These are phyloP conservation scores for Camillea tinctor DNA, from an alignment of 2,329 filamentous ascomycete genomes.

Conservation along the genomic window DNA sequence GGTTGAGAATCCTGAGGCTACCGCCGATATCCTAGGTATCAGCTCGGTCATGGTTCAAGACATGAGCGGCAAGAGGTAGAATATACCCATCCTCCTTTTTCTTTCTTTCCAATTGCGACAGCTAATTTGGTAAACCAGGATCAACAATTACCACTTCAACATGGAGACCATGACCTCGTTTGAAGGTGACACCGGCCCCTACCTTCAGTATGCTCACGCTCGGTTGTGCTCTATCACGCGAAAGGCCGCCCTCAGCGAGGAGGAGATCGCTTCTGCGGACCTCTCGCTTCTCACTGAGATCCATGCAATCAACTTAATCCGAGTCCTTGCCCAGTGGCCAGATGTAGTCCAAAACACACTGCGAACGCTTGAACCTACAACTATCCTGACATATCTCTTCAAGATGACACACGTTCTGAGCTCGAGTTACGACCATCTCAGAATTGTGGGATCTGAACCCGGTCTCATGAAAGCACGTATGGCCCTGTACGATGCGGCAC, in stretches of 20 bases:
- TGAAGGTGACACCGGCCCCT: constrained; percentile 71
- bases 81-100: not conserved
- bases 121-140: constrained; percentile 32
- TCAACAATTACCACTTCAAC: constrained; percentile 60
- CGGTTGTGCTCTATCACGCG: constrained; percentile 52
- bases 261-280: constrained; percentile 50
- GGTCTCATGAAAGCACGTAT: constrained; percentile 70
- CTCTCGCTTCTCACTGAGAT: constrained; percentile 59
- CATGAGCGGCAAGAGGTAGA: constrained; percentile 88
- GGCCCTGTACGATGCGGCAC: constrained; percentile 74
- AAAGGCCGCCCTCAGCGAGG: constrained; percentile 30
- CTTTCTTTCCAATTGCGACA: constrained; percentile 31
- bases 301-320: constrained; percentile 60
- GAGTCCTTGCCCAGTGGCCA: constrained; percentile 79
- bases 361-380: constrained; percentile 76
- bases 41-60: constrained; percentile 97
- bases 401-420: constrained; percentile 82
- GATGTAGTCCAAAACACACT: constrained; percentile 82
- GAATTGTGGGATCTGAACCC: constrained; percentile 76
- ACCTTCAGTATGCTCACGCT: constrained; percentile 70
- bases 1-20: constrained; percentile 76
- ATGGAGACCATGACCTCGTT: constrained; percentile 71
- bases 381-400: constrained; percentile 54
- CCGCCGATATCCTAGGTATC: constrained; percentile 87
- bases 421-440: constrained; percentile 77